Conservation (phyloP, 345 rosid species). For the Aegle marmelos region DNA sequence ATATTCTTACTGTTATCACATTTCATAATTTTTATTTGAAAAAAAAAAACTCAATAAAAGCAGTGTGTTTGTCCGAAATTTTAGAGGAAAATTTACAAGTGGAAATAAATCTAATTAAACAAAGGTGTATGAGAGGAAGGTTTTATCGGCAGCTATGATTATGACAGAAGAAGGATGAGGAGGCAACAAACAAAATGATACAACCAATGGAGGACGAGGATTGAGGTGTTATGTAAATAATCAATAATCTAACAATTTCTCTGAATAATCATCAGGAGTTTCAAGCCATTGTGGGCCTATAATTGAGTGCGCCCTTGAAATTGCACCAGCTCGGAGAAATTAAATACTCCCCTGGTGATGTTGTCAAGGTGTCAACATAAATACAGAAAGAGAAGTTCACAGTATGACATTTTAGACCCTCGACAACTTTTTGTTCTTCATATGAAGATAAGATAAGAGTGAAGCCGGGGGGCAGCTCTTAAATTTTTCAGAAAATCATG, state of each 20-base stretch:
- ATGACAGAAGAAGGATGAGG: too few relatives aligned
- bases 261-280: neutral
- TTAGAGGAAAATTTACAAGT: too few relatives aligned
- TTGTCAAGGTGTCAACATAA: neutral
- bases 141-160: neutral
- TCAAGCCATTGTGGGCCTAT: neutral
- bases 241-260: neutral
- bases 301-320: neutral
- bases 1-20: neutral
- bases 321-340: neutral
- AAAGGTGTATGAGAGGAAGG: neutral
- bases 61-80: too few relatives aligned
- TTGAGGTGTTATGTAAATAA: neutral
- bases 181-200: neutral
- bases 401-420: neutral
- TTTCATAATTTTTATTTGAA: too few relatives aligned
- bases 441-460: too few relatives aligned
- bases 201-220: neutral
- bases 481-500: too few relatives aligned
- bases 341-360: neutral
- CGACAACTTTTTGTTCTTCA: neutral
- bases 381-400: too few relatives aligned
- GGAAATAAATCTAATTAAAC: neutral
- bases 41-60: too few relatives aligned
- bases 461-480: too few relatives aligned